phyloP scores from a whole-genome alignment of 2,329 filamentous ascomycete species.

The Epichloe amarillans region DNA sequence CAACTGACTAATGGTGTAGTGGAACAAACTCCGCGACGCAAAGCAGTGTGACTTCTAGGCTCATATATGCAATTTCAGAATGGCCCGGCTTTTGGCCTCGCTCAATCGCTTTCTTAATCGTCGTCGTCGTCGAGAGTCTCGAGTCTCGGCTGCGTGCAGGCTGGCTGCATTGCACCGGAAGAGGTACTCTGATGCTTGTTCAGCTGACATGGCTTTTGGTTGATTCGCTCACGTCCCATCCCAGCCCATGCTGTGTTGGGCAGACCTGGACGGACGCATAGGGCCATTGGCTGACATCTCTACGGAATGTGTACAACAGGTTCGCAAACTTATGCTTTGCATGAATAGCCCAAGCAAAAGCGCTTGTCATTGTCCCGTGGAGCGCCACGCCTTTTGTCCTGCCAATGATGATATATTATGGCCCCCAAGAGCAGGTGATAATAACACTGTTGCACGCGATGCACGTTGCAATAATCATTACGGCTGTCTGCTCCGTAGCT shows the following conservation, averaged over 20 bases:
- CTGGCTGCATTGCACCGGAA: no score
- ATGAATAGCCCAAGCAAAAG: background rate
- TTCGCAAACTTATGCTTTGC: slow-evolving; percentile 2
- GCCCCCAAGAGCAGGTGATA: background rate
- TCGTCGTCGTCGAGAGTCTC: no score
- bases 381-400: background rate
- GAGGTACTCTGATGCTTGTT: no score
- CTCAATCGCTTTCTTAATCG: no score
- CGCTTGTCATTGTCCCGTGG: background rate
- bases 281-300: background rate
- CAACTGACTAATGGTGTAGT: background rate
- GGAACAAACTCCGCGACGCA: no score
- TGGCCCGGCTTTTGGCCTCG: no score
- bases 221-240: no score
- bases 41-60: no score
- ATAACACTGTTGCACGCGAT: background rate
- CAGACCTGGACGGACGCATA: background rate
- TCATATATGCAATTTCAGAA: no score
- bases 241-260: background rate
- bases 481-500: background rate
- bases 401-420: background rate
- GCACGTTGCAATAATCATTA: background rate
- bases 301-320: background rate
- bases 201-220: no score
- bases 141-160: no score